These are phyloP conservation scores for Sporothrix pallida DNA, from an alignment of 2,329 filamentous ascomycete genomes.

Conservation along the genomic window DNA sequence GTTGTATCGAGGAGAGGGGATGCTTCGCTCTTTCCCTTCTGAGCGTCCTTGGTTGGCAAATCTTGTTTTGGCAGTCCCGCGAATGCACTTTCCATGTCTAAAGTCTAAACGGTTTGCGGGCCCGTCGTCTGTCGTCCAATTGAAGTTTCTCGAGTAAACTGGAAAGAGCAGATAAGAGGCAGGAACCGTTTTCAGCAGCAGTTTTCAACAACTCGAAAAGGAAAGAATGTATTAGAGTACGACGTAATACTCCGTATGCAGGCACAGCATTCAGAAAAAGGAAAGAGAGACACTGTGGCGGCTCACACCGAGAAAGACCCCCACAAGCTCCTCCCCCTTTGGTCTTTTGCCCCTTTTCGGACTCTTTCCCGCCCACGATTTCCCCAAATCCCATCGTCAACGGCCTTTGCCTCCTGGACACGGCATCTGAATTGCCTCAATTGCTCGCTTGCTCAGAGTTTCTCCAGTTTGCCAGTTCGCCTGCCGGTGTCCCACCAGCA, in stretches of 20 bases:
- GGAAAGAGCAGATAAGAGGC: background rate
- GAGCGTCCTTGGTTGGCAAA: background rate
- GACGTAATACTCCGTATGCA: too few relatives aligned
- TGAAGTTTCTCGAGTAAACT: background rate
- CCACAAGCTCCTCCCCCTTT: background rate
- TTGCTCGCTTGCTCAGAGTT: background rate
- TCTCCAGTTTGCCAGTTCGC: background rate
- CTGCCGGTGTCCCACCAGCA: background rate
- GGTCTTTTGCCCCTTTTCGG: background rate
- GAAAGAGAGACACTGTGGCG: background rate
- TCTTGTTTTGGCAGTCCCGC: conserved; percentile 23
- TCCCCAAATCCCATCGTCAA: conserved; percentile 20
- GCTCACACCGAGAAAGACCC: background rate
- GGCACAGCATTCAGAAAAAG: background rate
- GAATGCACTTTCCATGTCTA: conserved; percentile 9
- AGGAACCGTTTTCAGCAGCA: too few relatives aligned
- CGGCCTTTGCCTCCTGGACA: background rate
- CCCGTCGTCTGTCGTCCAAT: background rate
- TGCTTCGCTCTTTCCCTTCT: conserved; percentile 6
- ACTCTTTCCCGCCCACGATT: background rate
- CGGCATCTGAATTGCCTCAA: conserved; percentile 17
- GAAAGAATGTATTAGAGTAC: conserved; percentile 6
- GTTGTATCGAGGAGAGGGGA: background rate
- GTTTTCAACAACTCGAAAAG: background rate
- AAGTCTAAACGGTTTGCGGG: background rate